phyloP scores from a whole-genome alignment of 2,329 filamentous ascomycete genomes.

The Coniosporium tulheliwenetii region DNA sequence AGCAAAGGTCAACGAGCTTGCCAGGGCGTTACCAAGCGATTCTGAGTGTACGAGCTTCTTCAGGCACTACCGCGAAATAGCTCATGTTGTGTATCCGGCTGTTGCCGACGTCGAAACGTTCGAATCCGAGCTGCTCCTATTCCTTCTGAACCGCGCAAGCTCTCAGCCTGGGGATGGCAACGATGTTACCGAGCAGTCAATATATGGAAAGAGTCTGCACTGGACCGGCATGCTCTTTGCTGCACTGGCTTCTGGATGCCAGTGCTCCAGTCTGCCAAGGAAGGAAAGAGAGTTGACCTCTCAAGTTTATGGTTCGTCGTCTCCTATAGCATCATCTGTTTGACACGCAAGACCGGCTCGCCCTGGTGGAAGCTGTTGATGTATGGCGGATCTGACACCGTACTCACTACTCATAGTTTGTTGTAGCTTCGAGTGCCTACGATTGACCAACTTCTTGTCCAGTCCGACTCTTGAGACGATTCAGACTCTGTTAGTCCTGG shows the following conservation, averaged over 20 bases:
- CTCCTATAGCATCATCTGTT: too few relatives aligned
- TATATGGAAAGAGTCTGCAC: conserved; percentile 41
- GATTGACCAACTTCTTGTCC: conserved; percentile 48
- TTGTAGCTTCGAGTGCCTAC: conserved; percentile 48
- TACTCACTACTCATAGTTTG: conserved; percentile 27
- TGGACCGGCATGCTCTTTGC: conserved; percentile 47
- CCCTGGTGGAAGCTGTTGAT: too few relatives aligned
- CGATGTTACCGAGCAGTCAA: conserved; percentile 34
- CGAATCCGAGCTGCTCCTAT: conserved; percentile 36
- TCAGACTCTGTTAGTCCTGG: conserved; percentile 45
- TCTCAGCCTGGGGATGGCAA: conserved; percentile 24
- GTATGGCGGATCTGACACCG: too few relatives aligned
- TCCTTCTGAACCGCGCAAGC: conserved; percentile 35
- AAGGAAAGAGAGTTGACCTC: conserved; percentile 48
- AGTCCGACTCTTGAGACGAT: conserved; percentile 45
- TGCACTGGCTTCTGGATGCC: conserved; percentile 45
- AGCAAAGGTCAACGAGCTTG: conserved; percentile 41
- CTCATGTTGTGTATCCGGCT: conserved; percentile 45
- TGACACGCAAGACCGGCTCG: too few relatives aligned
- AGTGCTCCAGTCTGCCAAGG: conserved; percentile 40
- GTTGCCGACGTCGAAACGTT: conserved; percentile 40
- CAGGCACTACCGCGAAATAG: conserved; percentile 40
- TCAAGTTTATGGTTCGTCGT: conserved; percentile 40
- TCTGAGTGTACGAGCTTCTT: conserved; percentile 42
- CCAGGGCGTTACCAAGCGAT: conserved; percentile 42